Percentiles rank a stretch among this genome's conserved stretches.
phyloP scores from a whole-genome alignment of 495 filamentous ascomycete species.

The Rusavskia elegans region DNA sequence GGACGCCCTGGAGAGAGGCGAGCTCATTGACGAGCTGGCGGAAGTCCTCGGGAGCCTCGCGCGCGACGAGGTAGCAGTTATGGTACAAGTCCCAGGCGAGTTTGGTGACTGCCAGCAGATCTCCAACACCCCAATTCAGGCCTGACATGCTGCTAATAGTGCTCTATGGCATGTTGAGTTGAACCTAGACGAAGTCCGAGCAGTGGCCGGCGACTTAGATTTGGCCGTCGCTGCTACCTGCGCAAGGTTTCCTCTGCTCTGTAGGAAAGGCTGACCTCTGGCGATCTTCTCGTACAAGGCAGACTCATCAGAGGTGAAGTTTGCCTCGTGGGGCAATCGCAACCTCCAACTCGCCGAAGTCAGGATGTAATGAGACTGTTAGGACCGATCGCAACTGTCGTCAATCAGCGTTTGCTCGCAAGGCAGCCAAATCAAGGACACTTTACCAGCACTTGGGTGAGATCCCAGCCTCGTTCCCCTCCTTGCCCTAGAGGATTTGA shows the following conservation, averaged over 20 bases:
- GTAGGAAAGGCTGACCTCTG: not conserved
- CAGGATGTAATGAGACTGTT: no score
- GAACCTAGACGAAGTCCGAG: not conserved
- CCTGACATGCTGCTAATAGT: slow-evolving; percentile 17
- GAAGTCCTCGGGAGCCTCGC: slow-evolving; percentile 23
- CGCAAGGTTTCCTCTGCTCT: not conserved
- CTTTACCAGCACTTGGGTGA: no score
- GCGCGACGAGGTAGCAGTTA: slow-evolving; percentile 18
- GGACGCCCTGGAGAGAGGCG: slow-evolving; percentile 18
- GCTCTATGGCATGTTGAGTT: not conserved
- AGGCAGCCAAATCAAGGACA: no score
- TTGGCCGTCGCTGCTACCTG: not conserved
- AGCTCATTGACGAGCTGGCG: slow-evolving; percentile 21
- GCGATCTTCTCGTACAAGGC: not conserved
- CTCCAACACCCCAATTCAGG: slow-evolving; percentile 15
- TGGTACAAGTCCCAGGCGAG: slow-evolving; percentile 24
- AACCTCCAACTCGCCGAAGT: no score
- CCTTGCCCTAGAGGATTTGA: no score
- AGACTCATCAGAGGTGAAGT: no score
- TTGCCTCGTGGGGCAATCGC: no score
- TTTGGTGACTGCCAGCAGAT: slow-evolving; percentile 19
- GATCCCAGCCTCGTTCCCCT: no score
- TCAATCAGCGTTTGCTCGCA: no score
- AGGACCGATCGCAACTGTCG: no score
- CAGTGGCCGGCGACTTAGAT: not conserved